Percentiles rank a stretch among this genome's conserved stretches.
phyloP scores from a whole-genome alignment of 768 basidiomycete genomes.

The Omphalotus guepiniiformis region DNA sequence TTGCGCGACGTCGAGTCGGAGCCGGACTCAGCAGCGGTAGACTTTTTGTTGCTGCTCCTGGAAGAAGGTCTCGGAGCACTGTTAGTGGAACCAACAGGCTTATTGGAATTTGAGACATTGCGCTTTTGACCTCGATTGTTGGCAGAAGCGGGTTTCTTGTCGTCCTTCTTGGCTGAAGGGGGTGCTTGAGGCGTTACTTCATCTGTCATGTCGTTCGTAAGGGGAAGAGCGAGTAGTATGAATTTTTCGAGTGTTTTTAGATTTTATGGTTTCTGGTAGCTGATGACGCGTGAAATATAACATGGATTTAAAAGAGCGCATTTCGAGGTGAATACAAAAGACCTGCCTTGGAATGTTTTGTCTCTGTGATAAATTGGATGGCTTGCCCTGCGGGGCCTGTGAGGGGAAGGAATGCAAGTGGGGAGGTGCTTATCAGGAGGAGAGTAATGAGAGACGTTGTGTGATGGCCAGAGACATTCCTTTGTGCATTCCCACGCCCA shows the following conservation, averaged over 20 bases:
- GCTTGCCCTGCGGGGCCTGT: slow-evolving; percentile 92
- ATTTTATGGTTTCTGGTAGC: slow-evolving; percentile 28
- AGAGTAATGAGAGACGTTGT: slow-evolving; percentile 45
- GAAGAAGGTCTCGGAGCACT: slow-evolving; percentile 55
- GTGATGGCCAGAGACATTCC: too few relatives aligned
- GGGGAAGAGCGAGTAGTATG: slow-evolving; percentile 39
- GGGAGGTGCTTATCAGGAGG: slow-evolving; percentile 34
- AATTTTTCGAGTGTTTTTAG: slow-evolving; percentile 46
- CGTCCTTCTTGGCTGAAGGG: slow-evolving; percentile 62
- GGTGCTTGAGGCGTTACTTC: slow-evolving; percentile 60
- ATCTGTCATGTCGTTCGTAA: slow-evolving; percentile 90
- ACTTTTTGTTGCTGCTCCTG: slow-evolving; percentile 62
- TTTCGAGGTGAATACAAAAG: not conserved
- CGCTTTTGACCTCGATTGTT: slow-evolving; percentile 55
- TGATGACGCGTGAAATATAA: slow-evolving; percentile 26
- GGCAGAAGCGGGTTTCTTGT: slow-evolving; percentile 57
- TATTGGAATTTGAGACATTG: slow-evolving; percentile 49
- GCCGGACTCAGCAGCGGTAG: slow-evolving; percentile 56
- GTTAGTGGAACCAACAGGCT: slow-evolving; percentile 35
- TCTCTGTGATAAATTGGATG: slow-evolving; percentile 40
- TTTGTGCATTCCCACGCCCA: not conserved
- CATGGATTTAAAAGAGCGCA: slow-evolving; percentile 12
- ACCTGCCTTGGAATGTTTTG: slow-evolving; percentile 40
- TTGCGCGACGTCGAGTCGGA: slow-evolving; percentile 68
- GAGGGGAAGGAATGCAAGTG: slow-evolving; percentile 54